Percentiles rank a stretch among this genome's conserved stretches.
phyloP scores from a whole-genome alignment of 306 rosid genomes.

The Pyrus pyrifolia region DNA sequence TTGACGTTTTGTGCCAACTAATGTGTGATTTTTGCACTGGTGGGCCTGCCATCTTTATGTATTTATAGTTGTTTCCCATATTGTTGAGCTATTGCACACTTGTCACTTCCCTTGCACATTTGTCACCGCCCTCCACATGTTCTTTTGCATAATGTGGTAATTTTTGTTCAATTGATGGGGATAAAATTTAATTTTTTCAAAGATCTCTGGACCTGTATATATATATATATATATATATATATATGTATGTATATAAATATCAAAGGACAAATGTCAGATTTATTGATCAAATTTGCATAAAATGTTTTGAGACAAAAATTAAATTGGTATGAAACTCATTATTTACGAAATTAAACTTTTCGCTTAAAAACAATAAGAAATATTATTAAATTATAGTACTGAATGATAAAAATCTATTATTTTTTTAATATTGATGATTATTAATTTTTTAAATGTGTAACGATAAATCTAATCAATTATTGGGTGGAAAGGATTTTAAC shows the following conservation, averaged over 20 bases:
- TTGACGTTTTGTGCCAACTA: constrained; percentile 33
- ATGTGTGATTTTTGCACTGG: constrained; percentile 7
- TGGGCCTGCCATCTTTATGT: constrained; percentile 11
- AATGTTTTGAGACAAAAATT: not conserved
- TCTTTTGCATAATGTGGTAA: not conserved
- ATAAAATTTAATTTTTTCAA: not conserved
- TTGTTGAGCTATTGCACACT: not conserved
- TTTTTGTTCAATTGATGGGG: not conserved
- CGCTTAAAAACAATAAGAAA: too few species aligned
- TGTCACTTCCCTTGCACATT: not conserved
- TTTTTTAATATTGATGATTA: not conserved
- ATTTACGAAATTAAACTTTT: too few species aligned
- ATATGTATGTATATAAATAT: too few species aligned
- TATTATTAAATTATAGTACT: too few species aligned
- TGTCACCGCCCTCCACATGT: not conserved
- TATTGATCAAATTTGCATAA: not conserved
- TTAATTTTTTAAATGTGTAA: not conserved
- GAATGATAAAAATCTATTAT: not conserved
- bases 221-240: too few species aligned
- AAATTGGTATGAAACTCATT: not conserved
- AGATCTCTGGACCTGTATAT: not conserved
- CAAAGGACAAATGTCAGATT: not conserved
- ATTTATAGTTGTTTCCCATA: constrained; percentile 11
- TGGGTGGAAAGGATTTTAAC: not conserved
- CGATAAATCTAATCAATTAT: not conserved